Base-by-base conservation (phyloP, 2,329 filamentous ascomycete genomes). In the Fusarium sp. region DNA sequence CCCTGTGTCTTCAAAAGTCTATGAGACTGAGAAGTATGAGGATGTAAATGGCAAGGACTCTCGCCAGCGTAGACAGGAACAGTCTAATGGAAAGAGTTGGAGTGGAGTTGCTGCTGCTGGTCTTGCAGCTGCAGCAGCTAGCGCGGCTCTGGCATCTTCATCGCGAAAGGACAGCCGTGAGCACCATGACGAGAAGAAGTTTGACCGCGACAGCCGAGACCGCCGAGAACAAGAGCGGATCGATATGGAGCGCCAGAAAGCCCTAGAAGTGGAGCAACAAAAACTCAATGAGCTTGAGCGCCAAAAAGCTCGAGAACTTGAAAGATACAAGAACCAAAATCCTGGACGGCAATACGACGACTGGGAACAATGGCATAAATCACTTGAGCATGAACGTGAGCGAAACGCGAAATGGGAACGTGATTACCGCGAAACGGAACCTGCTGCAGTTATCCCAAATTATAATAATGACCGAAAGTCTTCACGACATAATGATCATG, bases 1-100 rank as follows among this genome's bases (percentile, higher is more conserved):
- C 4, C 92, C 92, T 0, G 88, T 96, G 4, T 89, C 90, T 37
- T 86, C 87, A 64, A 86, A 87, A 19, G 84, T 94, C 2, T 92
- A 93, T 71, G 85, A 88, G 47, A 80, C 84, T 33, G 79, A 80
- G 39, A 79, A 76, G 80, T 67, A 79, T 27, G 79, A 80, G 27
- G 73, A 77, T 50, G 80, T 79, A 30, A 76, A 72, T 35, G 78
- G 74, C 32, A 77, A 73, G 17, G 78, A 80, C 22, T 71, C 75
- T 13, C 77, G 76, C 19, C 75, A 72, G 37, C 75, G 73, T 35
- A 71, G 75, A 32, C 78, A 80, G 19, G 77, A 75, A 44, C 71
- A 75, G 23, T 77, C 80, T n/a, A 77, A 80, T 37, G 77, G 78
- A 11, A 81, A 76, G 65, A 77, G 76, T 25, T 75, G 83, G 53